Base-by-base conservation (phyloP, 192 early-diverging fungal genomes). In the Kappamyces sp. region DNA sequence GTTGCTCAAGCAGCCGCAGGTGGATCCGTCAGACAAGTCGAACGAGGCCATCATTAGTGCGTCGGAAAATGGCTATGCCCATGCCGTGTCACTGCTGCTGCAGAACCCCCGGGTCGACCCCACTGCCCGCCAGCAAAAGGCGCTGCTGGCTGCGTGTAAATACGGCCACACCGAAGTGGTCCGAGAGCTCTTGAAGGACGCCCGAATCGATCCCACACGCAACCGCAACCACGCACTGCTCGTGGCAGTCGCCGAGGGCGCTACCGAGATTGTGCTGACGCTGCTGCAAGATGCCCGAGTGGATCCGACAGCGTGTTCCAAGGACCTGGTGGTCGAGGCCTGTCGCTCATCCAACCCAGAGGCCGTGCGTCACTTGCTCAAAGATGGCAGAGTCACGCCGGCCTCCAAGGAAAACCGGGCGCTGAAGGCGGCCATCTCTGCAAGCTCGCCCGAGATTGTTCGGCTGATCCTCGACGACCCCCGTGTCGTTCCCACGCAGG, bases 111-210 rank as follows among this genome's bases (percentile, higher is more conserved):
- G 63, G 41, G 55, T 47, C 23, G 47, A 64, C 35, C 57, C 63
- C 7, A 40, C 63, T 3, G 63, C 43, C 7, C 39, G 36, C 37
- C 41, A 59, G 33, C 39, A 64, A n/a, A 47, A 51, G 36, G 54
- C 55, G 15, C 9, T 59, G 6, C 10, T 35, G 23, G 23, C 0
- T 23, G 37, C 49, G 7, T 46, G 23, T 7, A 46, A 6, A 31
- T 59, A 65, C 35, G 64, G 64, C 7, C 64, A 65, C 31, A 41
- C 65, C 39, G 40, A 12, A 5, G 59, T 60, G 5, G 49, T 66
- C 7, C 58, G 37, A 1, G 12, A 54, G 40, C 35, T 66, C 13
- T 41, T 66, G 41, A 3, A 3, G n/a, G 42, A 51, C 38, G 34
- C 6, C 10, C 39, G 44, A 36, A 58, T 13, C 13, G 23, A 62